These are phyloP conservation scores for Tolypocladium amazonense DNA, from an alignment of 2,329 filamentous ascomycete species.

Conservation along the genomic window DNA sequence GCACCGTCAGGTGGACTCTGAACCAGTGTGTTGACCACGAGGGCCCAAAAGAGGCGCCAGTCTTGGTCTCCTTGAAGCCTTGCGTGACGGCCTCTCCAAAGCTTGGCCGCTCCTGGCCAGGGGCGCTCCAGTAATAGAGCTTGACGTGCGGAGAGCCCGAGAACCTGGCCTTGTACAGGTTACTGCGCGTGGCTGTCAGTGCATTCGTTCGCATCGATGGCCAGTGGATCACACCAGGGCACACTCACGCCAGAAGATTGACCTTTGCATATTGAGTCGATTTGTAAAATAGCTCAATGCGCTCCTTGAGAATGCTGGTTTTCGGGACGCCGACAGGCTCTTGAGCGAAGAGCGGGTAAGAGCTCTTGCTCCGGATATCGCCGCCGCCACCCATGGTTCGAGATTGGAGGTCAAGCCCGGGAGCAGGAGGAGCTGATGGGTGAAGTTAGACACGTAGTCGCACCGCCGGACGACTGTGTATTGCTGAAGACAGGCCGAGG, in stretches of 20 bases:
- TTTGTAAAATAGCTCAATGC: constrained; percentile 71
- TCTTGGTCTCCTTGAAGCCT: constrained; percentile 61
- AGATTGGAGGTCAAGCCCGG: constrained; percentile 16
- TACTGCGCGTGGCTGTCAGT: constrained; percentile 12
- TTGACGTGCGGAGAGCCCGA: constrained; percentile 69
- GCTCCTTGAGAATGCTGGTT: constrained; percentile 71
- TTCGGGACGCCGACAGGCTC: constrained; percentile 67
- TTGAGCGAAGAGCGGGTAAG: constrained; percentile 41
- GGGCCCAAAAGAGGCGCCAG: constrained; percentile 77
- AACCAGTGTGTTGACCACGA: constrained; percentile 99
- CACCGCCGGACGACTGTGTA: too few relatives aligned
- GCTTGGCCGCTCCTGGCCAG: constrained; percentile 65
- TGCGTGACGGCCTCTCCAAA: constrained; percentile 76
- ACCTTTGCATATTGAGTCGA: constrained; percentile 67
- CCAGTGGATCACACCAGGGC: not conserved
- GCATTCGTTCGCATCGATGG: not conserved
- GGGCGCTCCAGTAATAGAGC: constrained; percentile 78
- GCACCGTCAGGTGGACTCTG: constrained; percentile 69
- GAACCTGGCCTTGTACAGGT: constrained; percentile 26
- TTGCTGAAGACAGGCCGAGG: constrained; percentile 13
- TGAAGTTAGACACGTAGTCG: constrained; percentile 22
- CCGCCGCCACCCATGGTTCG: constrained; percentile 40
- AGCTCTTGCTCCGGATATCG: constrained; percentile 31
- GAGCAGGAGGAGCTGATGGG: constrained; percentile 25
- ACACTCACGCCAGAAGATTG: constrained; percentile 58